phyloP scores from a whole-genome alignment of 352 stramenopile species.

The Thraustochytrium striatum region DNA sequence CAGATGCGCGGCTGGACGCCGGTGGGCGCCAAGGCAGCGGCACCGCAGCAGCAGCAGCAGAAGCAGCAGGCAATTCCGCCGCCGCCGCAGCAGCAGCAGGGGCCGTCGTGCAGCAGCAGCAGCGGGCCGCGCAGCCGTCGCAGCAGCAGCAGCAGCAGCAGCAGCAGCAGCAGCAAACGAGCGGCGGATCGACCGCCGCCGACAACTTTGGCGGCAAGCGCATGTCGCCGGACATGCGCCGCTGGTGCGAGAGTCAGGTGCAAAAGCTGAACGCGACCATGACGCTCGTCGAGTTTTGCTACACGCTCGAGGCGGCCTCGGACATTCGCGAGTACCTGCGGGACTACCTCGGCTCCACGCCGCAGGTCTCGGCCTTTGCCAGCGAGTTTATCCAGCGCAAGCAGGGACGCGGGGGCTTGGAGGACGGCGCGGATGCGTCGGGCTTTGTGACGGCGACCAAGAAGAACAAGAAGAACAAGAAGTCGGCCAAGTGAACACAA shows the following conservation, averaged over 20 bases:
- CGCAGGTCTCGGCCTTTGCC: constrained; percentile 92
- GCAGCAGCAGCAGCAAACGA: neutral
- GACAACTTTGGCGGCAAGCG: constrained; percentile 49
- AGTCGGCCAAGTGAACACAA: too few relatives aligned
- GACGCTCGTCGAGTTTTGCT: constrained; percentile 86
- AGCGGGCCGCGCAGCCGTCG: neutral
- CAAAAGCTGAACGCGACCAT: constrained; percentile 53
- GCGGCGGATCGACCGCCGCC: neutral
- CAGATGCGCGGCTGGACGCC: too few relatives aligned
- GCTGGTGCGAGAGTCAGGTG: constrained; percentile 45
- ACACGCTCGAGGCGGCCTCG: constrained; percentile 83
- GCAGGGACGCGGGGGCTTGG: constrained; percentile 56
- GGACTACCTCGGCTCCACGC: constrained; percentile 88
- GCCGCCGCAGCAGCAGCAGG: neutral
- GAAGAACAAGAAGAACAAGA: constrained; percentile 46
- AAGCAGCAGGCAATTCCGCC: too few relatives aligned
- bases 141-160: neutral
- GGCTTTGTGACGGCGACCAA: constrained; percentile 29
- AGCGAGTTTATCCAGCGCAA: constrained; percentile 92
- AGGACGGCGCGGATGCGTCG: constrained; percentile 23
- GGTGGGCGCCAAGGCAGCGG: too few relatives aligned
- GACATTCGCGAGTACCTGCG: constrained; percentile 93
- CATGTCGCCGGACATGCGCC: constrained; percentile 38
- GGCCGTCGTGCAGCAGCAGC: neutral
- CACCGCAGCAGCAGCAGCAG: constrained; percentile 1